Percentiles rank a stretch among this genome's conserved stretches.
Conservation (phyloP, 2,329 filamentous ascomycete genomes). For the Phoma sp. region DNA sequence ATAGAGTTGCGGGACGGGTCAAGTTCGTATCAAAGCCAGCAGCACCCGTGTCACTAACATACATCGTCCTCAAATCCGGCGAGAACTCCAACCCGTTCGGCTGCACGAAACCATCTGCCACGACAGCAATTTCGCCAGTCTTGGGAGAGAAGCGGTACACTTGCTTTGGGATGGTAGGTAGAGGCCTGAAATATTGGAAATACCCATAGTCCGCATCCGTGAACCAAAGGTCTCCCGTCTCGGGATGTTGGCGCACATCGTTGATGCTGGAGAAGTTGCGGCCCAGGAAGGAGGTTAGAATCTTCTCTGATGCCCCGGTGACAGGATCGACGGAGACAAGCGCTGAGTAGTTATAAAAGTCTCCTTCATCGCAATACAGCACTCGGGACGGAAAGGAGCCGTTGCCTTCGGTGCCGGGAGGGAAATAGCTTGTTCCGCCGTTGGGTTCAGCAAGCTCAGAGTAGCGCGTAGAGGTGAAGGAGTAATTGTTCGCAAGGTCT, state of each 20-base stretch:
- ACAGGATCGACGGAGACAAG: slow-evolving; percentile 55
- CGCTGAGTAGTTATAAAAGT: slow-evolving; percentile 51
- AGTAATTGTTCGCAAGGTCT: slow-evolving; percentile 51
- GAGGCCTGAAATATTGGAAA: slow-evolving; percentile 42
- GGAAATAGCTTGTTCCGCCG: slow-evolving; percentile 46
- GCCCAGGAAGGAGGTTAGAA: slow-evolving; percentile 58
- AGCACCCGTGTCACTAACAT: slow-evolving; percentile 59
- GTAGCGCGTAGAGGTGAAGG: slow-evolving; percentile 48
- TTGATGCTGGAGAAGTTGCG: slow-evolving; percentile 56
- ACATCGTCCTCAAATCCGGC: slow-evolving; percentile 54
- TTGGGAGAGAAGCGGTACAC: slow-evolving; percentile 54
- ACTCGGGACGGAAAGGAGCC: slow-evolving; percentile 34
- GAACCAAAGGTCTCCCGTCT: slow-evolving; percentile 59
- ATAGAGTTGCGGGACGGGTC: slow-evolving; percentile 53
- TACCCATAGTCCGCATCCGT: slow-evolving; percentile 54
- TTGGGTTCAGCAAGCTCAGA: slow-evolving; percentile 50
- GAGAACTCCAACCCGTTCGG: slow-evolving; percentile 57
- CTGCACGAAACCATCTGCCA: slow-evolving; percentile 53
- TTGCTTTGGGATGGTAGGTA: slow-evolving; percentile 41
- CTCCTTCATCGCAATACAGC: slow-evolving; percentile 47
- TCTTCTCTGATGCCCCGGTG: slow-evolving; percentile 51
- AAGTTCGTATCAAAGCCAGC: slow-evolving; percentile 39
- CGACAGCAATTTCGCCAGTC: slow-evolving; percentile 51
- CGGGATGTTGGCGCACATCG: slow-evolving; percentile 53
- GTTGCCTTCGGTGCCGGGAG: slow-evolving; percentile 36